Base-by-base conservation (phyloP, 352 stramenopile species). In the Pythium chondricola region DNA sequence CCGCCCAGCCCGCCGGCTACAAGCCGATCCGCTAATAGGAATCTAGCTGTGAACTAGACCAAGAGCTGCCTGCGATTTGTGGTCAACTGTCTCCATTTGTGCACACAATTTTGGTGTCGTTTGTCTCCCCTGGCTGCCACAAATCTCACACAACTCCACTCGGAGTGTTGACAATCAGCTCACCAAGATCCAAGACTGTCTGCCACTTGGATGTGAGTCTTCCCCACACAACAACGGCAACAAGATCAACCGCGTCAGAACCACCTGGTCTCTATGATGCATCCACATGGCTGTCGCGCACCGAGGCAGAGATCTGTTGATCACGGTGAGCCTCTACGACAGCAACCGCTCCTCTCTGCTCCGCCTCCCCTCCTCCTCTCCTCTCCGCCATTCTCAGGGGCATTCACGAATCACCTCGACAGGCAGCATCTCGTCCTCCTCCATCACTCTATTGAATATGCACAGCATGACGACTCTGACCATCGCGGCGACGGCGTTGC, bases 1-100 rank as follows among this genome's bases (percentile, higher is more conserved):
- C 74, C 25, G 66, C 56, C 26, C 66, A 55, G 43, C 75, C 68
- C 50, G 48, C 74, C 8, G 71, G 70, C 30, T 83, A 85, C 50
- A 63, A 68, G 3, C 61, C 70, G 18, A 58, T 85, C 26, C 50
- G 67, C 40, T 80, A 64, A 45, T 9, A 20, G 14, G 13, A 6
- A 48, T 31, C n/a, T 24, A 22, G 25, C 24, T 22, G 16, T 13
- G 41, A 24, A 33, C 16, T 24, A 7, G 6, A 30, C n/a, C 39
- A 30, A 13, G 18, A 17, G 21, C 39, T 45, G 39, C 20, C 39
- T n/a, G 21, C 20, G 29, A 31, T 31, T 14, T 11, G 16, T 45
- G 20, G n/a, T 45, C 17, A 6, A 31, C 11, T 27, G 17, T 32
- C 21, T 16, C 17, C 14, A 35, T 35, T 14, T 14, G 8, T 35